phyloP scores from a whole-genome alignment of 2,329 filamentous ascomycete genomes.

The Thermoascus crustaceus region DNA sequence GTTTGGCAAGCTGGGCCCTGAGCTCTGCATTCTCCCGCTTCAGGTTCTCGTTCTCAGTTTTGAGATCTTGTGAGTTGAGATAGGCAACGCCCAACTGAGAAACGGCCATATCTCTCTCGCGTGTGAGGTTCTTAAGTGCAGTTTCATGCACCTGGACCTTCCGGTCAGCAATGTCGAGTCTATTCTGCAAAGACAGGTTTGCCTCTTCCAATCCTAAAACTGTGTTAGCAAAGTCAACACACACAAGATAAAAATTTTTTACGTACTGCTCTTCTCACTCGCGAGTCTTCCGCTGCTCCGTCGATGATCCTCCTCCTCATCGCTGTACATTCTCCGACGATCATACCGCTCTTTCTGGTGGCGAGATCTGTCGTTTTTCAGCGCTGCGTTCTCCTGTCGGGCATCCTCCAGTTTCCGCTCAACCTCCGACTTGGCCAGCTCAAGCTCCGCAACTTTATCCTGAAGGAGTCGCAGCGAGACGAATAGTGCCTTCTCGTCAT shows the following conservation, averaged over 20 bases:
- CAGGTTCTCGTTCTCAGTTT: constrained; percentile 31
- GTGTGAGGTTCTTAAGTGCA: constrained; percentile 45
- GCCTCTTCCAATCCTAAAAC: constrained; percentile 42
- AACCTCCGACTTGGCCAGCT: constrained; percentile 46
- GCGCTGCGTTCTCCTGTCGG: constrained; percentile 44
- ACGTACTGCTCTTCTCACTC: constrained; percentile 33
- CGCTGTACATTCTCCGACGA: constrained; percentile 17
- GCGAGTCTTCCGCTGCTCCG: constrained; percentile 22
- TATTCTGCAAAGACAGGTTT: constrained; percentile 47
- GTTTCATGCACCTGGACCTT: constrained; percentile 48
- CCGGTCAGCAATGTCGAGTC: constrained; percentile 47
- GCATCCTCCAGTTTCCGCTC: constrained; percentile 44
- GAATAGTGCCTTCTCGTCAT: constrained; percentile 56
- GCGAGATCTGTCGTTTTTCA: constrained; percentile 37
- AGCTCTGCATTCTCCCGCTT: constrained; percentile 32
- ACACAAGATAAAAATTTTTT: constrained; percentile 13
- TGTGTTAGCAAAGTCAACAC: constrained; percentile 15
- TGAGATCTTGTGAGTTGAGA: constrained; percentile 41
- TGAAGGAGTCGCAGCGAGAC: constrained; percentile 52
- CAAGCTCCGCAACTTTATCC: constrained; percentile 49
- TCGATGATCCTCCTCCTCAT: constrained; percentile 40
- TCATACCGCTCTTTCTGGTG: constrained; percentile 31
- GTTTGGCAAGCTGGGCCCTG: constrained; percentile 25
- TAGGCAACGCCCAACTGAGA: constrained; percentile 50
- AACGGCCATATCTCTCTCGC: constrained; percentile 52